These are phyloP conservation scores for Starmerella bombicola DNA, from an alignment of 805 yeast genomes.

Conservation along the genomic window DNA sequence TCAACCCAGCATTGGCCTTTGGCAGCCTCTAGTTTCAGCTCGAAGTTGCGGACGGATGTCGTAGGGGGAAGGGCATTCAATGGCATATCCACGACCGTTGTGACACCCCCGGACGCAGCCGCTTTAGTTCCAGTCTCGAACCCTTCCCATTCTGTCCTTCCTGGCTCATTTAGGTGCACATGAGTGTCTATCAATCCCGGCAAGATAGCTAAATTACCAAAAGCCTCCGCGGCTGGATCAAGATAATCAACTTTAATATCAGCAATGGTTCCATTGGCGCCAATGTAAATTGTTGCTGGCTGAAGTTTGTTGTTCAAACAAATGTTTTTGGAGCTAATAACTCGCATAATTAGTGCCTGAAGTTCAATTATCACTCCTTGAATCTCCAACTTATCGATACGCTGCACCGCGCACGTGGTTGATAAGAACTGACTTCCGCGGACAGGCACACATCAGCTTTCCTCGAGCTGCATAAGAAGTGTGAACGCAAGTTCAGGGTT, in stretches of 20 bases:
- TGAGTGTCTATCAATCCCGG: constrained; percentile 93
- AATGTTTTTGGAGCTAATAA: constrained; percentile 20
- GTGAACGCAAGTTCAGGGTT: no score
- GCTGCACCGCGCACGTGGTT: not conserved
- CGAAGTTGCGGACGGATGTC: constrained; percentile 64
- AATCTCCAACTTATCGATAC: not conserved
- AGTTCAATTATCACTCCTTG: not conserved
- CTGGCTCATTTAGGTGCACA: constrained; percentile 92
- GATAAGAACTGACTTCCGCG: no score
- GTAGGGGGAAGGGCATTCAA: constrained; percentile 93
- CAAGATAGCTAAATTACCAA: constrained; percentile 52
- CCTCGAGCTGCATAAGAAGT: no score
- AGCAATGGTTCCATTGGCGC: constrained; percentile 45
- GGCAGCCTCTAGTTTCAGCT: constrained; percentile 67
- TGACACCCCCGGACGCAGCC: constrained; percentile 92
- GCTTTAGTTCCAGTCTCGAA: constrained; percentile 92
- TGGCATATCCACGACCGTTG: constrained; percentile 94
- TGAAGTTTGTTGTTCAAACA: constrained; percentile 20
- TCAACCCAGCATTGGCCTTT: constrained; percentile 79
- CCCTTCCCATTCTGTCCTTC: constrained; percentile 98
- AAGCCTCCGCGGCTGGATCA: constrained; percentile 35
- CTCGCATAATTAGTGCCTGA: not conserved
- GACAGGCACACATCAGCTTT: no score
- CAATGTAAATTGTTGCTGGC: constrained; percentile 26
- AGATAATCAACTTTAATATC: constrained; percentile 29